phyloP scores from a whole-genome alignment of 176 grass and related monocot species.

The Triticum timopheevii region DNA sequence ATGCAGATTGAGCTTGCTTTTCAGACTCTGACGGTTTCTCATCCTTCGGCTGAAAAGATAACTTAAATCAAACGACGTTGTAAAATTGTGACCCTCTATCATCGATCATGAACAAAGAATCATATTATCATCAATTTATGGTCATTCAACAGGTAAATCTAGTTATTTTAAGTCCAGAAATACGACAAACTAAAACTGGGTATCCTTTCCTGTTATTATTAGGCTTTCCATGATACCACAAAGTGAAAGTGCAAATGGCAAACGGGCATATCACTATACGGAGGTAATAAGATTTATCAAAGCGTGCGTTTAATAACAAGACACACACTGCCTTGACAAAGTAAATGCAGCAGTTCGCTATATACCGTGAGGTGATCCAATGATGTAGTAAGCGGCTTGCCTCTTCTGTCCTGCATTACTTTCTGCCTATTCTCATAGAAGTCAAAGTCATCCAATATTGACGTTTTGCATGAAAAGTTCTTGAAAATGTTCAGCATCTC shows the following conservation, averaged over 20 bases:
- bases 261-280: not conserved
- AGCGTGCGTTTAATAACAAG: not conserved
- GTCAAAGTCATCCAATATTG: constrained; percentile 90
- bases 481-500: constrained; percentile 90
- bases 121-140: not conserved
- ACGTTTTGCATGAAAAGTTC: constrained; percentile 75
- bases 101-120: too few relatives aligned
- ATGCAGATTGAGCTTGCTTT: constrained; percentile 32
- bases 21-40: constrained; percentile 31
- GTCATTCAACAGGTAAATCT: constrained; percentile 19
- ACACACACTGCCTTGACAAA: not conserved
- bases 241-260: not conserved
- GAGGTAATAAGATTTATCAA: not conserved
- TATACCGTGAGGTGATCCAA: constrained; percentile 47
- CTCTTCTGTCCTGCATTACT: constrained; percentile 85
- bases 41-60: constrained; percentile 46
- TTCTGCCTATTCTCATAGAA: constrained; percentile 88
- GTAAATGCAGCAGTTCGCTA: not conserved
- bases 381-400: constrained; percentile 40
- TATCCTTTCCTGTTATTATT: not conserved
- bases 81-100: too few relatives aligned
- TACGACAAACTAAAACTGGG: not conserved
- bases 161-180: constrained; percentile 3
- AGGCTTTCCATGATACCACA: not conserved
- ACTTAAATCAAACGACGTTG: not conserved